Percentiles rank a stretch among this genome's conserved stretches.
Conservation (phyloP, 2,329 filamentous ascomycete genomes). For the Paecilomyces dactylethromorphus region DNA sequence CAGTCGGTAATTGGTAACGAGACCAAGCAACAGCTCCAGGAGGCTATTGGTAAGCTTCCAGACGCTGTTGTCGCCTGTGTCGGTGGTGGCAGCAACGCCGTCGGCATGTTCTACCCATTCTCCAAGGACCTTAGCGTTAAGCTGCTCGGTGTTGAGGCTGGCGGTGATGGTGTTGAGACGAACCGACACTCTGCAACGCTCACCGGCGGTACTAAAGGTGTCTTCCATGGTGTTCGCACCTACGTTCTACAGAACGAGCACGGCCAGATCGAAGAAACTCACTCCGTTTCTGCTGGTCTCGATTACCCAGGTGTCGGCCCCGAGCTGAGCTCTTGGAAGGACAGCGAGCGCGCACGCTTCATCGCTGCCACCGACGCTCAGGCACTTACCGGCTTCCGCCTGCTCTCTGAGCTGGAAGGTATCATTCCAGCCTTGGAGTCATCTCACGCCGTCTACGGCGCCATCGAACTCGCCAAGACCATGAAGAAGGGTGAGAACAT, state of each 20-base stretch:
- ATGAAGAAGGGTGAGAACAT: constrained; percentile 85
- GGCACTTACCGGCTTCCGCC: constrained; percentile 78
- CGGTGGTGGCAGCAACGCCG: constrained; percentile 88
- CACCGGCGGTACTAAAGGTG: constrained; percentile 78
- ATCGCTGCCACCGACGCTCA: constrained; percentile 86
- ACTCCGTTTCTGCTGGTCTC: constrained; percentile 91
- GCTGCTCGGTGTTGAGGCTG: constrained; percentile 88
- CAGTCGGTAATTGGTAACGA: constrained; percentile 94
- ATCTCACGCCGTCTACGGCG: constrained; percentile 85
- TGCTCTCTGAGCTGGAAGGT: constrained; percentile 82
- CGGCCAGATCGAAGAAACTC: constrained; percentile 90
- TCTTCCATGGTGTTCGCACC: constrained; percentile 90
- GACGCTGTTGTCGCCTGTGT: constrained; percentile 97
- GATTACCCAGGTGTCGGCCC: constrained; percentile 97
- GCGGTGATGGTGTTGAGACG: constrained; percentile 86
- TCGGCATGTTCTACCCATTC: constrained; percentile 98
- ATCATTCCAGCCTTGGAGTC: constrained; percentile 96
- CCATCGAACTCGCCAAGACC: constrained; percentile 82
- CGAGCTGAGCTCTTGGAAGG: constrained; percentile 89
- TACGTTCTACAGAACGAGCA: constrained; percentile 91
- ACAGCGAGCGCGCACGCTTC: constrained; percentile 77
- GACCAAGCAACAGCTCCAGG: constrained; percentile 85
- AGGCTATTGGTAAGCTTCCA: constrained; percentile 78
- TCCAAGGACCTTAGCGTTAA: constrained; percentile 76
- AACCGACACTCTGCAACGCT: constrained; percentile 80